Base-by-base conservation (phyloP, 2,329 filamentous ascomycete genomes). In the Lachnellula willkommii region DNA sequence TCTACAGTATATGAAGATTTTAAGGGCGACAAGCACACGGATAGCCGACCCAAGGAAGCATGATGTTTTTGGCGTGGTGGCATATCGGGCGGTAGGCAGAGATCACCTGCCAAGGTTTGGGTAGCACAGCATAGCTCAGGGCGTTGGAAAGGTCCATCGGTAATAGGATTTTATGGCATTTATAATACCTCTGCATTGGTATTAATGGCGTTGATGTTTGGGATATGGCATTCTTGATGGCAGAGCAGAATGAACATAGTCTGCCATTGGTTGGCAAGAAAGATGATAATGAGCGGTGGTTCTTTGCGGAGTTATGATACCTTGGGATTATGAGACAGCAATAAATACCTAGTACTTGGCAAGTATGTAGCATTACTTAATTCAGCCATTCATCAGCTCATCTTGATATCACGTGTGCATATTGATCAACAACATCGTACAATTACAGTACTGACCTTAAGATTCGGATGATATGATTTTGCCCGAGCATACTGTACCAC, bases 181-280 rank as follows among this genome's bases (percentile, higher is more conserved):
- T 60, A 55, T 60, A 55, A 63, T 62, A 63, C 53, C 40, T 32
- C 52, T 4, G 9, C 28, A 32, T 32, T 32, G 28, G 28, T 32
- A 32, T 32, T 32, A 11, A 12, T 32, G 28, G 28, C 47, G 46
- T 52, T 12, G 36, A 32, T 50, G 22, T 56, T n/a, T 37, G 54
- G 42, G 39, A 40, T 26, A 36, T 20, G 57, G 61, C 43, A 55
- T 60, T 60, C 24, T 37, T 17, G 26, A 50, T 35, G 57, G 56
- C 53, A 51, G 52, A 50, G 51, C 51, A 61, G 53, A 56, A 57
- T 59, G 53, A 37, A 43, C 47, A 53, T 52, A 9, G 51, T 54
- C 43, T 56, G 52, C 48, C 35, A 24, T 39, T 22, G 12, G 39
- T 50, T 7, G 42, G 42, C 2, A 45, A 12, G 28, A 32, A 32